Percentiles rank a stretch among this genome's conserved stretches.
Conservation (phyloP, 352 stramenopile genomes). For the Aphanomyces astaci region DNA sequence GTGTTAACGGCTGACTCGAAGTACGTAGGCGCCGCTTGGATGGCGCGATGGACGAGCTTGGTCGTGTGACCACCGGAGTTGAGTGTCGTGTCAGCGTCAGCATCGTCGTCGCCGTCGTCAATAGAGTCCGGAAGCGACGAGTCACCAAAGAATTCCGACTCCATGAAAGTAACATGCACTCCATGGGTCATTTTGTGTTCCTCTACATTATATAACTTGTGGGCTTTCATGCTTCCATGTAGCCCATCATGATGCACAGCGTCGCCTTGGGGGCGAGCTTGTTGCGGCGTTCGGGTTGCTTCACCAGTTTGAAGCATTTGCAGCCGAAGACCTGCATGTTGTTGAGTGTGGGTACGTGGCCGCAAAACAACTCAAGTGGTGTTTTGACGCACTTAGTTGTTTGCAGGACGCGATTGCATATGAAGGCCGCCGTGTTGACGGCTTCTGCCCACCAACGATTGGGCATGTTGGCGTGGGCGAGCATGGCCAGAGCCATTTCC, state of each 20-base stretch:
- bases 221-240: conserved; percentile 25
- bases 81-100: not conserved
- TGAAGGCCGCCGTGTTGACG: conserved; percentile 27
- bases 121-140: not conserved
- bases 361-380: conserved; percentile 26
- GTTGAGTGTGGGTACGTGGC: conserved; percentile 11
- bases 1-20: too few relatives aligned
- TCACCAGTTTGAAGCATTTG: conserved; percentile 25
- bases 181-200: conserved; percentile 8
- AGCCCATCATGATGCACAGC: conserved; percentile 26
- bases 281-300: conserved; percentile 21
- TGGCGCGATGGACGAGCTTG: too few relatives aligned
- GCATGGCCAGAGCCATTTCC: conserved; percentile 28
- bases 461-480: conserved; percentile 24
- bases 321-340: conserved; percentile 29
- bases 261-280: conserved; percentile 29
- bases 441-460: conserved; percentile 29
- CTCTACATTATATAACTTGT: conserved; percentile 19
- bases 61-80: too few relatives aligned
- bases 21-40: too few relatives aligned
- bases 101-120: not conserved
- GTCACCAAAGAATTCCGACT: not conserved
- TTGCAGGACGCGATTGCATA: conserved; percentile 24
- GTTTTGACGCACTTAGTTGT: not conserved
- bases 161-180: conserved; percentile 5